phyloP scores from a whole-genome alignment of 352 stramenopile genomes.

The Globisporangium solare region DNA sequence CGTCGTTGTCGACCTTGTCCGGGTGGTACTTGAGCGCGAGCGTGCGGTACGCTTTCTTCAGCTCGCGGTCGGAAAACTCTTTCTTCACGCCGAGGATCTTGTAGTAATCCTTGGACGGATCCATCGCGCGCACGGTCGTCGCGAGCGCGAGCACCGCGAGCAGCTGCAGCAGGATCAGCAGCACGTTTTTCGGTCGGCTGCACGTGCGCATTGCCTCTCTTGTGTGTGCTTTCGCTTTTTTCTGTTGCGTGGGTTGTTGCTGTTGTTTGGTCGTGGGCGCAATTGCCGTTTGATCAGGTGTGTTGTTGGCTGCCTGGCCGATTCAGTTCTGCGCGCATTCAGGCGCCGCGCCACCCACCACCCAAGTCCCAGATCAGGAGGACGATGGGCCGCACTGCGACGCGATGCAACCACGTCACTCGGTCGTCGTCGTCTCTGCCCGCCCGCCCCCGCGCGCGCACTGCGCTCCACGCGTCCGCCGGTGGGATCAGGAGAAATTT shows the following conservation, averaged over 20 bases:
- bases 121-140: conserved; percentile 31
- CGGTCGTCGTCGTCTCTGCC: too few relatives aligned
- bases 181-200: conserved; percentile 6
- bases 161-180: conserved; percentile 20
- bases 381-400: neutral
- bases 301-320: conserved; percentile 4
- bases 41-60: conserved; percentile 87
- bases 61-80: conserved; percentile 65
- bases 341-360: neutral
- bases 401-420: neutral
- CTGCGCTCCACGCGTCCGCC: conserved; percentile 2
- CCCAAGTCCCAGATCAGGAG: too few relatives aligned
- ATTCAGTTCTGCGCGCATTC: conserved; percentile 10
- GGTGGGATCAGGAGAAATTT: conserved; percentile 16
- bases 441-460: too few relatives aligned
- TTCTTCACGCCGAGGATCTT: conserved; percentile 73
- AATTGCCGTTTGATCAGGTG: neutral
- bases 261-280: neutral
- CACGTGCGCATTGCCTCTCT: neutral
- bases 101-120: conserved; percentile 79
- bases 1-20: conserved; percentile 79
- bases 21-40: conserved; percentile 89
- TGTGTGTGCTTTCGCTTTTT: neutral
- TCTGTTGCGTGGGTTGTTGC: conserved; percentile 1
- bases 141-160: conserved; percentile 20